These are phyloP conservation scores for Diplotaxis tenuifolia DNA, from an alignment of 345 rosid species.

Conservation along the genomic window DNA sequence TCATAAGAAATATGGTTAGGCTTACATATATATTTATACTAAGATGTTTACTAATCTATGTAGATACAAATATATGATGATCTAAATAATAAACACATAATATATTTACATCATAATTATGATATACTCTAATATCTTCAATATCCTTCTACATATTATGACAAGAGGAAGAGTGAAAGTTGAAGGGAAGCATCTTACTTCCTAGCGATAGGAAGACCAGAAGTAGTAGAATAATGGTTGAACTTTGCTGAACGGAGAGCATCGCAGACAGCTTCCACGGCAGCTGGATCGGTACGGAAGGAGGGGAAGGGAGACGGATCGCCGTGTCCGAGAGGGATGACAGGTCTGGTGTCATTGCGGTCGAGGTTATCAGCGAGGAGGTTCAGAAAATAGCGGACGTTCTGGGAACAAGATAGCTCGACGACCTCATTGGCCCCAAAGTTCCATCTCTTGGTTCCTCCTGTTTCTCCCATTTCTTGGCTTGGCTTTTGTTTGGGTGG, in stretches of 20 bases:
- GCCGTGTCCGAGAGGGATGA: conserved; percentile 49
- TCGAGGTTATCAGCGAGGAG: conserved; percentile 26
- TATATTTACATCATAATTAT: no score
- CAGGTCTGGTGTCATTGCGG: conserved; percentile 33
- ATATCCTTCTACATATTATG: background rate
- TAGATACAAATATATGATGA: no score
- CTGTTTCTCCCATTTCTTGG: conserved; percentile 24
- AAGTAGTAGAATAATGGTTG: conserved; percentile 43
- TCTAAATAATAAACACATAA: no score
- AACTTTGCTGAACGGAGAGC: conserved; percentile 44
- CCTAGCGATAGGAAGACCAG: conserved; percentile 51
- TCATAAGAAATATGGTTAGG: no score
- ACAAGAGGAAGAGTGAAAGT: background rate
- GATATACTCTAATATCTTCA: no score
- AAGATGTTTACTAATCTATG: no score
- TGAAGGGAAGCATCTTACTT: conserved; percentile 37
- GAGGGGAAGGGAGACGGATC: conserved; percentile 51
- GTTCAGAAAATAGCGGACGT: conserved; percentile 28
- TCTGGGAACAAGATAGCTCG: background rate
- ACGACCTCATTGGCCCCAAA: conserved; percentile 21
- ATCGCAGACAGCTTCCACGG: conserved; percentile 51
- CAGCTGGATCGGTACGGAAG: conserved; percentile 38
- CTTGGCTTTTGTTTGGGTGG: background rate
- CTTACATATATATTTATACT: no score
- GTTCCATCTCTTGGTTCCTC: conserved; percentile 16